Conservation (phyloP, 2,329 filamentous ascomycete species). For the Pyrenochaeta sp. region DNA sequence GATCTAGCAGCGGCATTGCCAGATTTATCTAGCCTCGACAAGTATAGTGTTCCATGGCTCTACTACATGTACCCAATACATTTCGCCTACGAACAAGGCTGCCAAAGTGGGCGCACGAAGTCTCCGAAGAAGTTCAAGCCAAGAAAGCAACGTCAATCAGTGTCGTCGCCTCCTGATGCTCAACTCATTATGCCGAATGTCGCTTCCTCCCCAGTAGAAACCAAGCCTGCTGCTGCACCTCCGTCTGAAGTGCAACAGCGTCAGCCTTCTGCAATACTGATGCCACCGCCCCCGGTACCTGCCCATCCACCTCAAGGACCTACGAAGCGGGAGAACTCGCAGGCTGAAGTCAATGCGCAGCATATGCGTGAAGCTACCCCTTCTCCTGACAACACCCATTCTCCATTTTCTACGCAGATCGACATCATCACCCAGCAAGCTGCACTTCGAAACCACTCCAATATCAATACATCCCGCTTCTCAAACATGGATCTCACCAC, state of each 20-base stretch:
- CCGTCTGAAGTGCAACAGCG: constrained; percentile 11
- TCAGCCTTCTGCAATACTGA: constrained; percentile 5
- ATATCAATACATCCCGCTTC: constrained; percentile 4
- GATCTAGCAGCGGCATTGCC: constrained; percentile 10
- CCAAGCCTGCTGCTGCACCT: neutral
- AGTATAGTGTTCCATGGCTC: constrained; percentile 37
- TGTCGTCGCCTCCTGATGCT: neutral
- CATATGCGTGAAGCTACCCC: neutral
- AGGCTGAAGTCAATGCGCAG: neutral
- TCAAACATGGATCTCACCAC: constrained; percentile 17
- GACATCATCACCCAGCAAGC: constrained; percentile 21
- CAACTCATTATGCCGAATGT: neutral
- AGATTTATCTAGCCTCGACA: constrained; percentile 32
- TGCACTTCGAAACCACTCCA: constrained; percentile 8
- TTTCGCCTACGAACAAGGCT: constrained; percentile 23
- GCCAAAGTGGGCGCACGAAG: constrained; percentile 21
- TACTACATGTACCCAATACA: constrained; percentile 43
- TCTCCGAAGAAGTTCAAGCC: constrained; percentile 30
- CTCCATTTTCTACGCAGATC: constrained; percentile 24
- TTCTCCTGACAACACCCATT: neutral
- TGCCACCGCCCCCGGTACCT: constrained; percentile 2
- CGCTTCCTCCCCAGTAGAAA: neutral
- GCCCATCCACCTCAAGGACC: neutral
- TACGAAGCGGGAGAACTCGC: neutral
- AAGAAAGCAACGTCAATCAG: constrained; percentile 14